phyloP scores from a whole-genome alignment of 1,284 basidiomycete genomes.

The Marasmius oreades region DNA sequence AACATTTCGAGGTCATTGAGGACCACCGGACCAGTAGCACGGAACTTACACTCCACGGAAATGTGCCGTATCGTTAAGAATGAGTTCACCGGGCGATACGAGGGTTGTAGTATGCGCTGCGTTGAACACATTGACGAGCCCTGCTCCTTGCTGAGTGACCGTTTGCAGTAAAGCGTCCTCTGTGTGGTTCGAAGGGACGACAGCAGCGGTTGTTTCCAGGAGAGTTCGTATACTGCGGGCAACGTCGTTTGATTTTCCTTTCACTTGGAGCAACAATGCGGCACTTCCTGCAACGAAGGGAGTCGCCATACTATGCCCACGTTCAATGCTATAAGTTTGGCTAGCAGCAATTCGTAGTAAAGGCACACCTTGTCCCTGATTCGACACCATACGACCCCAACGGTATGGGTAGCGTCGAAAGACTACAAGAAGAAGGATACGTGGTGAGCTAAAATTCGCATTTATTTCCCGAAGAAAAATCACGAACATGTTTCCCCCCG shows the following conservation, averaged over 20 bases:
- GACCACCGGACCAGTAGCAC: slow-evolving; percentile 2
- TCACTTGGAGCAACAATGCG: slow-evolving; percentile 58
- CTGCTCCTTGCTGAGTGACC: slow-evolving; percentile 62
- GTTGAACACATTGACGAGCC: slow-evolving; percentile 60
- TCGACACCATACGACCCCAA: slow-evolving; percentile 18
- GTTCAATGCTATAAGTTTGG: neutral
- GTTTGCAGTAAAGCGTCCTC: slow-evolving; percentile 53
- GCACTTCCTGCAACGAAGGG: slow-evolving; percentile 62
- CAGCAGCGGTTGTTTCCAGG: slow-evolving; percentile 57
- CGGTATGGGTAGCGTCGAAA: neutral
- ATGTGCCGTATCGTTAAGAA: slow-evolving; percentile 70
- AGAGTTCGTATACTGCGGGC: slow-evolving; percentile 42
- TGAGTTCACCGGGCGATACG: slow-evolving; percentile 55
- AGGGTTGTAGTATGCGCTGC: slow-evolving; percentile 55
- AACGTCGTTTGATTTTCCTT: slow-evolving; percentile 41
- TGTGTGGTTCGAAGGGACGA: slow-evolving; percentile 45
- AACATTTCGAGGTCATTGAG: slow-evolving; percentile 4
- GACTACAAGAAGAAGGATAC: slow-evolving; percentile 25
- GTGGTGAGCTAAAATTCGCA: slow-evolving; percentile 38
- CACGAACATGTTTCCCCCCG: slow-evolving; percentile 60
- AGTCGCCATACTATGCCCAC: slow-evolving; percentile 31
- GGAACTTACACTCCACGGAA: slow-evolving; percentile 40
- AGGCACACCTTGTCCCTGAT: slow-evolving; percentile 32
- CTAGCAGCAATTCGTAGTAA: slow-evolving; percentile 7
- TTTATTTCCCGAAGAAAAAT: slow-evolving; percentile 43